Conservation (phyloP, 805 yeast species). For the Myxozyma neotropica region DNA sequence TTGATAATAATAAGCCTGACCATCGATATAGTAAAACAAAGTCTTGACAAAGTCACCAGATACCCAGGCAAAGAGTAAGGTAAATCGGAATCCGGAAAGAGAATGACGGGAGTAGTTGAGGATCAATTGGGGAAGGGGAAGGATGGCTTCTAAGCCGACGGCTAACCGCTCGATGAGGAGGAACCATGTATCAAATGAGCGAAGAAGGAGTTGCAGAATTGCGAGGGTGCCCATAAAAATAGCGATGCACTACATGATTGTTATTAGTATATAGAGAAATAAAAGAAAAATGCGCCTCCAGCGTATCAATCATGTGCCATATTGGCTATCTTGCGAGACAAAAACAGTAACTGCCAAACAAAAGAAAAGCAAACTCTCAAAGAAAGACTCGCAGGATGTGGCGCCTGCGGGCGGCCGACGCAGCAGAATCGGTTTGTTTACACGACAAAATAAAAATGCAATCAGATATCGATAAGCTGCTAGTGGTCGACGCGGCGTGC, state of each 20-base stretch:
- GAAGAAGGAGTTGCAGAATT: slow-evolving; percentile 48
- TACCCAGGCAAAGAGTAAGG: slow-evolving; percentile 79
- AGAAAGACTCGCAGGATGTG: background rate
- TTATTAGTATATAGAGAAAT: background rate
- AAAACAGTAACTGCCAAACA: background rate
- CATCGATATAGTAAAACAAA: slow-evolving; percentile 73
- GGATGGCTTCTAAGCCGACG: slow-evolving; percentile 54
- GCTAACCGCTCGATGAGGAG: slow-evolving; percentile 62
- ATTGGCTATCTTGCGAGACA: no score
- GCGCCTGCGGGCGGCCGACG: background rate
- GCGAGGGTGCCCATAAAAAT: slow-evolving; percentile 50
- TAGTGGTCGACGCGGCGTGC: background rate
- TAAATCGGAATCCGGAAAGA: slow-evolving; percentile 75
- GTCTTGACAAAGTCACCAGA: slow-evolving; percentile 85
- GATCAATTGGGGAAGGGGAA: slow-evolving; percentile 58
- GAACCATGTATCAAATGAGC: slow-evolving; percentile 47
- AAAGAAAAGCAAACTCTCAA: background rate
- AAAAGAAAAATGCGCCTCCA: background rate
- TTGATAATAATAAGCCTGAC: slow-evolving; percentile 49
- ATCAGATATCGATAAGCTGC: background rate
- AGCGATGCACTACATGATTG: slow-evolving; percentile 55
- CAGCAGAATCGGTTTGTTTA: no score
- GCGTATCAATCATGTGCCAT: background rate
- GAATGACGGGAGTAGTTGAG: slow-evolving; percentile 77
- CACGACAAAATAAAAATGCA: background rate